Evolutionary conservation across 192 early-diverging fungal genomes (phyloP), one percentile per base, ranked within the genome.

Genomic region (Obelidium mucronatum): DNA sequence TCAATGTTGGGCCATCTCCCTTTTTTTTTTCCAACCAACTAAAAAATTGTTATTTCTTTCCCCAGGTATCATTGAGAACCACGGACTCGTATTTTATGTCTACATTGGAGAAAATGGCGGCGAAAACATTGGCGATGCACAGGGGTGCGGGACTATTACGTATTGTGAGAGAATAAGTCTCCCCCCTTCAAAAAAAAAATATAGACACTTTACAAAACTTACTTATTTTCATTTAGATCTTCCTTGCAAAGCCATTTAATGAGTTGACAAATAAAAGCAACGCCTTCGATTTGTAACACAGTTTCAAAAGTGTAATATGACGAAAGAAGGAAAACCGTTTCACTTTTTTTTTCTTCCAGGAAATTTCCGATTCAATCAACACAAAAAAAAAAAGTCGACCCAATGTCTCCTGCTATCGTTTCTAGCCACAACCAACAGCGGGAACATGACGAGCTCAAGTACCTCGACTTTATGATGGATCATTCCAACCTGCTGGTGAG

Each of bases 31-130:
- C n/a, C n/a, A n/a, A n/a, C n/a, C n/a, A n/a, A n/a, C n/a, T n/a
- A n/a, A n/a, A n/a, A n/a, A n/a, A n/a, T n/a, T n/a, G n/a, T n/a
- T n/a, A n/a, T n/a, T n/a, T n/a, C n/a, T n/a, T n/a, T n/a, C n/a
- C n/a, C 5, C 62, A 75, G 73, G 73, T 65, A 76, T 79, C 30
- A 79, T 79, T 30, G 78, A 79, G 51, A 72, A 79, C 30, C 78
- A 79, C 31, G 78, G 78, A 31, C 59, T 79, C 13, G 78, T 79
- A 31, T 75, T 79, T 3, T 72, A 72, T 36, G 70, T 72, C n/a
- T 75, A 75, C 54, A 75, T 75, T 35, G 73, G 73, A 48, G 73
- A 75, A 42, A 67, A 65, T 39, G 64, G 64, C 11, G 53, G 62
- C 1, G 73, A 75, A 22, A 68, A 68, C 31, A 68, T 68, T 22